Percentiles rank a stretch among this genome's conserved stretches.
Conservation (phyloP, 1,284 basidiomycete genomes). For the Malassezia slooffiae region DNA sequence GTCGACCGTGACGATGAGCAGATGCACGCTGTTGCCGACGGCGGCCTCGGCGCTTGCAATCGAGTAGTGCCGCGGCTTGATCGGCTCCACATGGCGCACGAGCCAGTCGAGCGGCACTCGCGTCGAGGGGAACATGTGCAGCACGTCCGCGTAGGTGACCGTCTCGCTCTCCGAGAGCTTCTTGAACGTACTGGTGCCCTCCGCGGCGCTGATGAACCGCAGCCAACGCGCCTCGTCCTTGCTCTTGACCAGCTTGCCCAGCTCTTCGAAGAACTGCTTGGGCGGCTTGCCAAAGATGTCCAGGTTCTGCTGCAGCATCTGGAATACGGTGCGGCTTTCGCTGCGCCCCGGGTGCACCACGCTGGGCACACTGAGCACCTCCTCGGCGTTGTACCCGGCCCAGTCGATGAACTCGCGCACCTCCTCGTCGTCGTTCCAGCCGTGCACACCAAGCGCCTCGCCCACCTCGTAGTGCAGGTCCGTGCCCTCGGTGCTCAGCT, state of each 20-base stretch:
- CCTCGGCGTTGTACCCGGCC: slow-evolving; percentile 77
- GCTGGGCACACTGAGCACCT: slow-evolving; percentile 67
- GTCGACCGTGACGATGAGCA: slow-evolving; percentile 90
- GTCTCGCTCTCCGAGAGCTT: slow-evolving; percentile 90
- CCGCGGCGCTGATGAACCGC: slow-evolving; percentile 83
- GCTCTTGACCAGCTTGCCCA: slow-evolving; percentile 65
- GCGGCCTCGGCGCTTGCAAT: slow-evolving; percentile 90
- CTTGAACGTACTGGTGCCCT: slow-evolving; percentile 85
- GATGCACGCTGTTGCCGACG: slow-evolving; percentile 84
- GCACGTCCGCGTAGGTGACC: slow-evolving; percentile 79
- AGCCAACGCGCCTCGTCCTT: slow-evolving; percentile 69
- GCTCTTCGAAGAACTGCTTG: slow-evolving; percentile 85
- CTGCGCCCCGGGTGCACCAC: slow-evolving; percentile 48
- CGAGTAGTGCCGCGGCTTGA: slow-evolving; percentile 95
- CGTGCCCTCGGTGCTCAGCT: slow-evolving; percentile 83
- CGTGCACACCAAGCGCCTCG: slow-evolving; percentile 91
- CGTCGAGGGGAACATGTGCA: slow-evolving; percentile 69
- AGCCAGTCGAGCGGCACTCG: slow-evolving; percentile 64
- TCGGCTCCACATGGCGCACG: slow-evolving; percentile 61
- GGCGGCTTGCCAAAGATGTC: slow-evolving; percentile 92
- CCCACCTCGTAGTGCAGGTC: slow-evolving; percentile 90
- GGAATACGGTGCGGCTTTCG: slow-evolving; percentile 82
- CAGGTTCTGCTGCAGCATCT: slow-evolving; percentile 88
- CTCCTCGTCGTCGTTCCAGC: slow-evolving; percentile 88
- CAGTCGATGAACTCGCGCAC: slow-evolving; percentile 78